Base-by-base conservation (phyloP, 768 basidiomycete species). In the Mycena rosella region DNA sequence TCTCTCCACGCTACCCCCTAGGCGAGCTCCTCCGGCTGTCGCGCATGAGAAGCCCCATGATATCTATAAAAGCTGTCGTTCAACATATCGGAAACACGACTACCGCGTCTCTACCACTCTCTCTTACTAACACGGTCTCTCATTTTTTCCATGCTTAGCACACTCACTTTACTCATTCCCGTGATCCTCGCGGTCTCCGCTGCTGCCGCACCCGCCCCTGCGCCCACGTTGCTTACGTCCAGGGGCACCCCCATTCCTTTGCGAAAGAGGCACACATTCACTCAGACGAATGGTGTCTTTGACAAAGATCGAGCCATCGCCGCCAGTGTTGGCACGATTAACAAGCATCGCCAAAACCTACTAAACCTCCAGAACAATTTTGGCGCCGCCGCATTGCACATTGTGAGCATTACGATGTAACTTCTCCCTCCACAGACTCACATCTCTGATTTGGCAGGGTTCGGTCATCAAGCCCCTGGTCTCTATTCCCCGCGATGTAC, bases 261-360 rank as follows among this genome's bases (percentile, higher is more conserved):
- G 47, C 52, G 59, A 14, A 70, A 58, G 60, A 60, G 69, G 32
- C 24, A 1, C 32, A n/a, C 54, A 18, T 30, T 74, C 11, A 72
- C 66, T 5, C 30, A n/a, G 2, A 7, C 59, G 8, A 40, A 74
- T 15, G 73, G 73, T 32, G 62, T 69, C 34, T 74, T 74, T 51
- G 71, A 74, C 53, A 55, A 66, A 32, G 72, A 74, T 40, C 69
- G 60, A 38, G 73, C 73, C 4, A 40, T 72, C 34, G 26, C 59
- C 42, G 44, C 24, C 24, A 69, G 49, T 20, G 70, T 56, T 18
- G 36, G 22, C 29, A 69, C 67, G 24, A 34, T 60, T 45, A 80
- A 80, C 75, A 83, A 83, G 73, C 76, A 82, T 72, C 80, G 77
- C 57, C 73, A 76, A 67, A 81, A 81, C 70, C 56, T 83, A 57